A percentile compares a stretch with the other conserved stretches of the same genome.
These are phyloP conservation scores for Letharia lupina DNA, from an alignment of 495 filamentous ascomycete species.

Conservation along the genomic window DNA sequence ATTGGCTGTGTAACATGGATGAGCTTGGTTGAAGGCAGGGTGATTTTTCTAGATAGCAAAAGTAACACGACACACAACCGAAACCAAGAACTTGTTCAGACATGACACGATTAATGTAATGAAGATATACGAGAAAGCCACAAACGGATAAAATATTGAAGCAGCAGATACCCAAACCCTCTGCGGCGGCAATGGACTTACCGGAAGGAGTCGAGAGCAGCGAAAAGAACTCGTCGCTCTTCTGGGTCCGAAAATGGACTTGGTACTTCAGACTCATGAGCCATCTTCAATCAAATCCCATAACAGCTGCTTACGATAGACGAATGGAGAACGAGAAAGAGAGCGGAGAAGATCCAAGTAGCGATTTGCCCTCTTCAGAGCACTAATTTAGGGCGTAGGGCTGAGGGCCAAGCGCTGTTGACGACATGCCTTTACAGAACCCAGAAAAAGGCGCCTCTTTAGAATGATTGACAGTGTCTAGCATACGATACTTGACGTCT, in stretches of 20 bases:
- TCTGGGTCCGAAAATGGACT: constrained; percentile 57
- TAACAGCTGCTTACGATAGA: background rate
- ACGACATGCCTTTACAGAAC: background rate
- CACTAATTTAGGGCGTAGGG: background rate
- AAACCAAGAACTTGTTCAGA: background rate
- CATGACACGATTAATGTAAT: background rate
- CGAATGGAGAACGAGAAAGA: background rate
- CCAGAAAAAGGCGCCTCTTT: background rate
- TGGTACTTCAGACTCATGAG: constrained; percentile 25
- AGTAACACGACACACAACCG: background rate
- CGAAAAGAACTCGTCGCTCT: constrained; percentile 66
- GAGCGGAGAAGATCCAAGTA: background rate
- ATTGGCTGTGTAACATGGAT: constrained; percentile 50
- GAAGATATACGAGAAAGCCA: constrained; percentile 15
- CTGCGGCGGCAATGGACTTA: constrained; percentile 39
- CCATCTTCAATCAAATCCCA: background rate
- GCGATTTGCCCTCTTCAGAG: background rate
- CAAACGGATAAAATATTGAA: background rate
- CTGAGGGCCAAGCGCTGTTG: background rate
- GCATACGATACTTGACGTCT: background rate
- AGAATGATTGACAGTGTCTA: background rate
- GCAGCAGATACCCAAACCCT: background rate
- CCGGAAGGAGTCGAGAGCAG: constrained; percentile 78
- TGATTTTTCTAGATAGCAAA: background rate
- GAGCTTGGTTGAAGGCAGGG: constrained; percentile 1